phyloP scores from a whole-genome alignment of 164 flowering plant genomes.

The Chloranthus sessilifolius region DNA sequence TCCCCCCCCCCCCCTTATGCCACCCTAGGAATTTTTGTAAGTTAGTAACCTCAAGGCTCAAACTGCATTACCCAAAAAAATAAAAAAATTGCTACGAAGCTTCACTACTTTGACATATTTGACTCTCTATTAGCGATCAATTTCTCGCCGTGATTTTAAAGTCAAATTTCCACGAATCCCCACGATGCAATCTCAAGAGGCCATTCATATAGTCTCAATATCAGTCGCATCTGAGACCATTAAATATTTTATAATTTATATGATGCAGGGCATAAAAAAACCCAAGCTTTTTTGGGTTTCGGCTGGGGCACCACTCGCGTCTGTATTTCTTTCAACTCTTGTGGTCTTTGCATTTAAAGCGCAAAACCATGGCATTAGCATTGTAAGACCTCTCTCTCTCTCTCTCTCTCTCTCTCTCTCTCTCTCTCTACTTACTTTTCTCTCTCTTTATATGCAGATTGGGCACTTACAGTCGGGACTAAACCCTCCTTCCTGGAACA shows the following conservation, averaged over 20 bases:
- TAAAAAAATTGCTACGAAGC: too few species aligned
- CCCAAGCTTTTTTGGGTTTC: slow-evolving; percentile 95
- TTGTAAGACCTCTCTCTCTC: slow-evolving; percentile 28
- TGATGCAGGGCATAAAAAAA: slow-evolving; percentile 41
- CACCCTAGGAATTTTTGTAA: too few species aligned
- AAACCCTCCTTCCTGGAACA: slow-evolving; percentile 85
- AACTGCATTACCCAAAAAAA: too few species aligned
- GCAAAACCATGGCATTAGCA: slow-evolving; percentile 65
- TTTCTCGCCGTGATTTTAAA: neutral
- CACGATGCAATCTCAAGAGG: too few species aligned
- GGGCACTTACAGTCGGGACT: slow-evolving; percentile 74
- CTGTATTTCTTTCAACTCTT: slow-evolving; percentile 75
- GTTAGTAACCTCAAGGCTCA: too few species aligned
- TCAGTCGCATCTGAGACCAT: too few species aligned
- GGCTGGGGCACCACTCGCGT: slow-evolving; percentile 87
- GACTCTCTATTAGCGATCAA: neutral
- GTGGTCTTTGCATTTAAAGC: slow-evolving; percentile 72
- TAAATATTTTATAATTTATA: too few species aligned
- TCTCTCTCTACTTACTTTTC: neutral
- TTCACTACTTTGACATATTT: too few species aligned
- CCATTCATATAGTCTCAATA: too few species aligned
- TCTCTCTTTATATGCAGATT: slow-evolving; percentile 36
- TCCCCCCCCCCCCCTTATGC: too few species aligned
- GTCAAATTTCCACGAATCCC: too few species aligned
- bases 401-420: neutral